Evolutionary conservation across 2,329 filamentous ascomycete species (phyloP), one percentile per base, ranked within the genome.

Genomic region (Trichoderma simmonsii): DNA sequence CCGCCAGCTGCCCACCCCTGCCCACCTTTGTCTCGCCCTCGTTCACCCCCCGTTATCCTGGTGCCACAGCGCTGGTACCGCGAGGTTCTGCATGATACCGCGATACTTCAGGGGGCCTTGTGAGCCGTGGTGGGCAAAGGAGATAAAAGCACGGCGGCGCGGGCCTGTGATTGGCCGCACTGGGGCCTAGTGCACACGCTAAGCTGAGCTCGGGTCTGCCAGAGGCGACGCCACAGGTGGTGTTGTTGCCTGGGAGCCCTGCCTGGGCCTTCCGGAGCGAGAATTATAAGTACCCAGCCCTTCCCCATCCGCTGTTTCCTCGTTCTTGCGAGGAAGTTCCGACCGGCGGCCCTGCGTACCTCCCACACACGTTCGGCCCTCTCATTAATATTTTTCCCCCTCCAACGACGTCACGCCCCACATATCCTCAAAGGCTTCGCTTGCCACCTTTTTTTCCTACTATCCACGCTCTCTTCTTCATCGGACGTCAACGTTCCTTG

Each of bases 241-340:
- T 80, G 81, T 80, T 78, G 82, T 80, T 83, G 82, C 82, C 83
- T 84, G 77, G 83, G 82, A 77, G 76, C 78, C 77, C 73, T 81
- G 81, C 80, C 78, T 79, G 76, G 79, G 77, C 76, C 77, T 77
- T 78, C 78, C 76, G 75, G 73, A 76, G 75, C 74, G 79, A 86
- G 85, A 87, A 87, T 84, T 88, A 88, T 88, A 88, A 88, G 83
- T 83, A 86, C 82, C 79, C 78, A 80, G 80, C 80, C 82, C 82
- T 85, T 85, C 86, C 86, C 86, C 86, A 83, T 82, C 83, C 78
- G 80, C 79, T 80, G 81, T 83, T 85, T 70, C 79, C 81, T 82
- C 79, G 80, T 79, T 84, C 82, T 83, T 82, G 85, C 83, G 85
- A 82, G 85, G 86, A 87, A 87, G 82, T 84, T 82, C 84, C 85